Base-by-base conservation (phyloP, 1,139 yeast genomes). In the Blastobotrys capitulatus region DNA sequence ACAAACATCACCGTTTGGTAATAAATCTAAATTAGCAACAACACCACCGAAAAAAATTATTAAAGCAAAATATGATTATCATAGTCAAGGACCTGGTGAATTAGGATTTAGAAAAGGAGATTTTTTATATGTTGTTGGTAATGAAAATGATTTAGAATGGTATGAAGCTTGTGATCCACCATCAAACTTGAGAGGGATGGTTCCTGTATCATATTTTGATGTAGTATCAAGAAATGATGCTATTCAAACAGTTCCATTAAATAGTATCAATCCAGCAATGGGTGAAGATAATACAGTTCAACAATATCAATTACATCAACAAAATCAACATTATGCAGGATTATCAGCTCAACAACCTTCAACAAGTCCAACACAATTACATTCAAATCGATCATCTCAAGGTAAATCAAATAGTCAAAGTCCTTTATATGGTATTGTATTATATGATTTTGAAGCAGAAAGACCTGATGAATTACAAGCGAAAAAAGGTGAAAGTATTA, bases 141-240 rank as follows among this genome's bases (percentile, higher is more conserved):
- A 78, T 52, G 85, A 81, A 57, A 73, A 76, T 44, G 80, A 77
- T 50, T 70, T 76, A 43, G 87, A 86, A 45, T 88, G 95, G 92
- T 87, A 81, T 61, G 92, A 88, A 61, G 97, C 96, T 3, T 80
- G 82, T 48, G 90, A 90, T 65, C 97, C 97, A 13, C 80, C 86
- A 52, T 78, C 86, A 15, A 80, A 83, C 57, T 70, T 77, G 27
- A 76, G 79, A 50, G 98, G 98, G 1, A 80, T 86, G 79, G 97
- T 92, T 1, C 97, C 97, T 2, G 82, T 82, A 44, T 71, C 81
- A 25, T 84, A 85, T 66, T 92, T 92, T 66, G 95, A 89, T 67
- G 83, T 81, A 16, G 82, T 89, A 57, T 82, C 82, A 56, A 76
- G 87, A 55, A 68, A 64, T 47, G 70, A 66, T 38, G 53, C 75